Conservation (phyloP, 805 yeast genomes). For the Sugiyamaella marilandica region DNA sequence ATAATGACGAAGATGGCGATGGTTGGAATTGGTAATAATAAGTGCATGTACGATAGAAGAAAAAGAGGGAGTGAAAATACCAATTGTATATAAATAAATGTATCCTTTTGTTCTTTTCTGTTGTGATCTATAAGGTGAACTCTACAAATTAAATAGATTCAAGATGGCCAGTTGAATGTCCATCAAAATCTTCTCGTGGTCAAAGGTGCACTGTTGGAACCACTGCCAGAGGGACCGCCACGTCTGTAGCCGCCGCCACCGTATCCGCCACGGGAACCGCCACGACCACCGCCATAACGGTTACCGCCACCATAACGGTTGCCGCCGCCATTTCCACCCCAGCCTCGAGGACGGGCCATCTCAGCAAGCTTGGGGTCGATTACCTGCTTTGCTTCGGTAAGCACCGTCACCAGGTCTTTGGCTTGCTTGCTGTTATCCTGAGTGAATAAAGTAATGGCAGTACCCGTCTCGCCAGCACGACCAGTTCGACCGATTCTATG, state of each 20-base stretch:
- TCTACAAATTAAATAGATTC: background rate
- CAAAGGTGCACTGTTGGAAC: slow-evolving; percentile 40
- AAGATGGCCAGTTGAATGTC: background rate
- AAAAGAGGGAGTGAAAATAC: background rate
- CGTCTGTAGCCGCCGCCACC: slow-evolving; percentile 25
- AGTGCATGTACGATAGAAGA: too few relatives aligned
- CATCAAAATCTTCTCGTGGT: slow-evolving; percentile 34
- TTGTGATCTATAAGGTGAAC: background rate
- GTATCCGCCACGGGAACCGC: slow-evolving; percentile 40
- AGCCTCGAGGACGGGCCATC: slow-evolving; percentile 70
- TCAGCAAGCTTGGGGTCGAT: slow-evolving; percentile 75
- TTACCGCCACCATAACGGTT: slow-evolving; percentile 47
- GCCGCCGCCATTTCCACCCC: slow-evolving; percentile 53
- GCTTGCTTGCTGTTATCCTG: slow-evolving; percentile 84
- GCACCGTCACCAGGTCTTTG: slow-evolving; percentile 79
- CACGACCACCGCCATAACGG: slow-evolving; percentile 42
- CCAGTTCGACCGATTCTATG: slow-evolving; percentile 99
- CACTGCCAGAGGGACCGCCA: slow-evolving; percentile 24
- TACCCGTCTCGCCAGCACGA: slow-evolving; percentile 96
- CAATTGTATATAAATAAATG: too few relatives aligned
- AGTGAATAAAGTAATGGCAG: slow-evolving; percentile 92
- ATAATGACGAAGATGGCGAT: slow-evolving; percentile 18
- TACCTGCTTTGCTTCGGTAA: slow-evolving; percentile 92
- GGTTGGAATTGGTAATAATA: slow-evolving; percentile 15
- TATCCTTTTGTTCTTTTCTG: too few relatives aligned